A percentile compares a stretch with the other conserved stretches of the same genome.
Conservation (phyloP, 2,329 filamentous ascomycete genomes). For the Rhexocercosporidium sp. region DNA sequence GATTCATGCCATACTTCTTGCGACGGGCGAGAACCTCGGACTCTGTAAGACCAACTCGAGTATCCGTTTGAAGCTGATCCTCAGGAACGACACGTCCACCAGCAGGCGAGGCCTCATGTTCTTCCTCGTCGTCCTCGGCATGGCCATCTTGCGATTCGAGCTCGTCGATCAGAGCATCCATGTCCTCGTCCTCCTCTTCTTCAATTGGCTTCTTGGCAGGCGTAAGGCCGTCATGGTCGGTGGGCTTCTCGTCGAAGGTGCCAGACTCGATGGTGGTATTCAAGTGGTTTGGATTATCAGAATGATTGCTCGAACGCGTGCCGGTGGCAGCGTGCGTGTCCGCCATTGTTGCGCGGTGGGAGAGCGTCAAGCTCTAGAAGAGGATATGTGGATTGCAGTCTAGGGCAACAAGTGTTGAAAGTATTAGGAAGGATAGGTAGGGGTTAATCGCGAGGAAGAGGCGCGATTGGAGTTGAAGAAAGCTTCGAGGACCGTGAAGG, state of each 20-base stretch:
- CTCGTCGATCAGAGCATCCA: slow-evolving; percentile 86
- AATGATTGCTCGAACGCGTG: slow-evolving; percentile 24
- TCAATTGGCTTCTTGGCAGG: slow-evolving; percentile 47
- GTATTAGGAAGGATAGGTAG: slow-evolving; percentile 3
- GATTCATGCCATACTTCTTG: slow-evolving; percentile 81
- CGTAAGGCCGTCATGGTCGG: slow-evolving; percentile 44
- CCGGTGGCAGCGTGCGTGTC: slow-evolving; percentile 31
- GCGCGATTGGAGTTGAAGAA: slow-evolving; percentile 7
- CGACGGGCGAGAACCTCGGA: slow-evolving; percentile 67
- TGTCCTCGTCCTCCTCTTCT: slow-evolving; percentile 81
- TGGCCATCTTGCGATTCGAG: slow-evolving; percentile 82
- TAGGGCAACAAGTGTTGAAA: slow-evolving; percentile 13
- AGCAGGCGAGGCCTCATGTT: slow-evolving; percentile 57
- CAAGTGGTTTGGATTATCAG: slow-evolving; percentile 45
- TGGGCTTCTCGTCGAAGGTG: slow-evolving; percentile 67
- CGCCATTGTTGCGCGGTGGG: slow-evolving; percentile 29
- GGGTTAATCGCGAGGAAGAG: neutral
- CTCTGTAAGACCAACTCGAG: slow-evolving; percentile 72
- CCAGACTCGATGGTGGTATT: slow-evolving; percentile 69
- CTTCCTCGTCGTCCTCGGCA: slow-evolving; percentile 66
- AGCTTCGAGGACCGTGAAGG: neutral
- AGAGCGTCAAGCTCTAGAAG: neutral
- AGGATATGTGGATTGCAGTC: slow-evolving; percentile 2
- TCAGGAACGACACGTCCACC: slow-evolving; percentile 69
- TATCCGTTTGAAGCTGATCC: slow-evolving; percentile 79